Percentiles rank a stretch among this genome's conserved stretches.
These are phyloP conservation scores for Thraustochytrium sp. DNA, from an alignment of 352 stramenopile species.

Conservation along the genomic window DNA sequence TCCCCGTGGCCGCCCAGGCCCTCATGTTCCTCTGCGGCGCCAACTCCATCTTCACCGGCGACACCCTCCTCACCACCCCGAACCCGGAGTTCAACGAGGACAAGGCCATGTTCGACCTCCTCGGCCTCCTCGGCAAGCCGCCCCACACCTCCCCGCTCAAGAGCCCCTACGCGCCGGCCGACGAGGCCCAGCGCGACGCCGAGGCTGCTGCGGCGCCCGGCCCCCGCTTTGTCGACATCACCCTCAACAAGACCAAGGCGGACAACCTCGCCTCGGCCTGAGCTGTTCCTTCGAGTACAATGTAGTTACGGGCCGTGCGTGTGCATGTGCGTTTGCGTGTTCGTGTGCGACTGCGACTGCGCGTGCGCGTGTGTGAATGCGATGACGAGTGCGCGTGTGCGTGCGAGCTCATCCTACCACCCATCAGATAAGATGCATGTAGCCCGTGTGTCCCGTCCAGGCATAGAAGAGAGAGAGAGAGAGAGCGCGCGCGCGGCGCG, in stretches of 20 bases:
- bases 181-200: background rate
- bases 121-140: conserved; percentile 89
- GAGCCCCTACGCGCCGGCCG: conserved; percentile 1
- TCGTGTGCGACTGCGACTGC: too few species aligned
- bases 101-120: conserved; percentile 82
- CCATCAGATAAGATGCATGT: too few species aligned
- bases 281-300: too few species aligned
- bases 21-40: conserved; percentile 94
- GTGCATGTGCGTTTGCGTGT: too few species aligned
- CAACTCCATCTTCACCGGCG: conserved; percentile 97
- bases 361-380: too few species aligned
- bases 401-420: too few species aligned
- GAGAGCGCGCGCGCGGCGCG: too few species aligned
- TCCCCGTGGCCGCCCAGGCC: conserved; percentile 89
- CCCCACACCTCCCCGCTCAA: conserved; percentile 74
- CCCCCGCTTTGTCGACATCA: background rate
- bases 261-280: background rate
- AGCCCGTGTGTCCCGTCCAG: too few species aligned
- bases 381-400: too few species aligned
- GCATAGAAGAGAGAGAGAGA: too few species aligned
- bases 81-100: conserved; percentile 94
- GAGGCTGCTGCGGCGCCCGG: background rate
- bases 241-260: background rate
- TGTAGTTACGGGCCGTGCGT: too few species aligned
- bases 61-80: conserved; percentile 90